Conservation (phyloP, 2,329 filamentous ascomycete species). For the Biscogniauxia mediterranea region DNA sequence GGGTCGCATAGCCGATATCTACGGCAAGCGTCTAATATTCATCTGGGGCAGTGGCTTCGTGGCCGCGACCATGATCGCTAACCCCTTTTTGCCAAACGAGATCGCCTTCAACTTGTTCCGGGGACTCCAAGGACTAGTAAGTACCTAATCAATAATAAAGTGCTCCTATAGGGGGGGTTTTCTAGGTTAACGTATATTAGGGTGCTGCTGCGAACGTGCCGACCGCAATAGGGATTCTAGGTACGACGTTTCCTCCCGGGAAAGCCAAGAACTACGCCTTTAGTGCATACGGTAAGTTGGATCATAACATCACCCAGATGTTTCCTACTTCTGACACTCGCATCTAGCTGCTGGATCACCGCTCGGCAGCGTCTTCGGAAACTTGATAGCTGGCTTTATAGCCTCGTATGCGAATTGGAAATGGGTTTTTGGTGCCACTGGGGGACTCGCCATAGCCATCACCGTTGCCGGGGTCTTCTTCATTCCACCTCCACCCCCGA, state of each 20-base stretch:
- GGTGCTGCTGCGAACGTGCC: constrained; percentile 69
- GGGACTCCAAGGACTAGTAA: constrained; percentile 61
- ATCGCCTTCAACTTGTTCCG: constrained; percentile 67
- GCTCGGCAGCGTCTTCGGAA: constrained; percentile 63
- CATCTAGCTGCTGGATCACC: constrained; percentile 58
- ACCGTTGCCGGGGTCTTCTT: constrained; percentile 57
- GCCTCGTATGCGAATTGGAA: constrained; percentile 62
- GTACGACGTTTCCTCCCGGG: constrained; percentile 64
- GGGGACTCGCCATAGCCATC: constrained; percentile 57
- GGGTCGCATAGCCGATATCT: constrained; percentile 66
- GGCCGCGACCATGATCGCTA: constrained; percentile 54
- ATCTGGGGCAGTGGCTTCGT: constrained; percentile 64
- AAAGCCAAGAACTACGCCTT: constrained; percentile 72
- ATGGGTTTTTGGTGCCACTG: constrained; percentile 66
- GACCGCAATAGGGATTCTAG: constrained; percentile 68
- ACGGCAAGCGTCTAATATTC: constrained; percentile 65
- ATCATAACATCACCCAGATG: not conserved
- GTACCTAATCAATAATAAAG: constrained; percentile 8
- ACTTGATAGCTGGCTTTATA: constrained; percentile 62
- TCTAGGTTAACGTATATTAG: constrained; percentile 29
- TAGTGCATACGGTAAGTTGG: constrained; percentile 52
- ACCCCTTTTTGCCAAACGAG: constrained; percentile 65
- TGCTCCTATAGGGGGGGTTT: not conserved
- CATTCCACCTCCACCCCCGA: constrained; percentile 52
- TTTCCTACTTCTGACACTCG: constrained; percentile 4